These are phyloP conservation scores for Penicillium manginii DNA, from an alignment of 495 filamentous ascomycete genomes.

Conservation along the genomic window DNA sequence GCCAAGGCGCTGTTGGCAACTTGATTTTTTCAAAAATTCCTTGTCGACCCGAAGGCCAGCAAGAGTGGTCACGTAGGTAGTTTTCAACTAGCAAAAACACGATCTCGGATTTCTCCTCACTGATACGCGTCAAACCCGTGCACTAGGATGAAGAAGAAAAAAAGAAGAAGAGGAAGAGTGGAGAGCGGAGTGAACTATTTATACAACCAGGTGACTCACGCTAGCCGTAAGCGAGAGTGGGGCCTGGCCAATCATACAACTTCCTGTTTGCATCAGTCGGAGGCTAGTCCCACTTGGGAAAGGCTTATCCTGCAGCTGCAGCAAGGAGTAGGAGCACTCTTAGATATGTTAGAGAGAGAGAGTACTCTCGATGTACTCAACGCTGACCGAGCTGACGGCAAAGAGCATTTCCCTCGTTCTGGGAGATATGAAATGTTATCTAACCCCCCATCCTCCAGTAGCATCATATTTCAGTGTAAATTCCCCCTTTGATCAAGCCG, in stretches of 20 bases:
- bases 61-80: conserved; percentile 55
- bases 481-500: too few relatives aligned
- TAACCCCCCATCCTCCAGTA: too few relatives aligned
- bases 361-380: background rate
- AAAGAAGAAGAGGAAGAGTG: conserved; percentile 35
- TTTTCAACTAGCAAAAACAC: conserved; percentile 66
- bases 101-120: conserved; percentile 62
- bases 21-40: conserved; percentile 55
- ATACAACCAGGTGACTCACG: conserved; percentile 14
- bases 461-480: too few relatives aligned
- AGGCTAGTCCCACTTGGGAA: background rate
- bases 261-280: background rate
- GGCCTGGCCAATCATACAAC: background rate
- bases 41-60: conserved; percentile 47
- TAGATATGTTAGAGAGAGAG: too few relatives aligned
- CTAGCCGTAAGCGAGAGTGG: conserved; percentile 40
- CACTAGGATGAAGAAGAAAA: conserved; percentile 56
- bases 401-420: too few relatives aligned
- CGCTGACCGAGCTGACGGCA: too few relatives aligned
- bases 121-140: conserved; percentile 60
- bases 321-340: too few relatives aligned
- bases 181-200: conserved; percentile 24
- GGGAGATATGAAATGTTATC: too few relatives aligned
- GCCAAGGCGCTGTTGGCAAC: conserved; percentile 32
- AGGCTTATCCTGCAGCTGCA: background rate